Conservation (phyloP, 371 early-diverging fungal species). For the Syncephalastrum racemosum region DNA sequence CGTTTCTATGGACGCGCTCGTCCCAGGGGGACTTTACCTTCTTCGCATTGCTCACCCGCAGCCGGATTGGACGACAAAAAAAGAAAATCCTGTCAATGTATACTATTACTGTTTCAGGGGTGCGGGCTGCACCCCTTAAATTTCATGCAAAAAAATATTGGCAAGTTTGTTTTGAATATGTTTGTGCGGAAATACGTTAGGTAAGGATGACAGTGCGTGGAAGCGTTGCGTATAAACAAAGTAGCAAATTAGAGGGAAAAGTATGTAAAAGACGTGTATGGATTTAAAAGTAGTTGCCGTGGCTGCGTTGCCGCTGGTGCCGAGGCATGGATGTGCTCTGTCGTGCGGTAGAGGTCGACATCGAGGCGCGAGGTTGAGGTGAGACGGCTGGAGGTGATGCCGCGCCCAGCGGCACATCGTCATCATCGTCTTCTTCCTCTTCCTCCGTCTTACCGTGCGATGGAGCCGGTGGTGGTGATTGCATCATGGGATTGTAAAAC, state of each 20-base stretch:
- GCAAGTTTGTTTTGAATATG: too few species aligned
- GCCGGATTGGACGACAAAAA: too few species aligned
- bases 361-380: constrained; percentile 1
- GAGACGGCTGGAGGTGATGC: neutral
- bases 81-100: too few species aligned
- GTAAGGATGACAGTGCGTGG: neutral
- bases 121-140: too few species aligned
- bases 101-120: too few species aligned
- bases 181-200: too few species aligned
- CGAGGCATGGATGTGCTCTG: constrained; percentile 4
- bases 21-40: too few species aligned
- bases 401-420: constrained; percentile 20
- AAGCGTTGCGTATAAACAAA: neutral
- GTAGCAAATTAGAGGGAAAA: neutral
- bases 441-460: constrained; percentile 17
- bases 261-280: neutral
- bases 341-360: constrained; percentile 1
- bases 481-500: too few species aligned
- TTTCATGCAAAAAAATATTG: too few species aligned
- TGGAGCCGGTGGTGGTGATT: too few species aligned
- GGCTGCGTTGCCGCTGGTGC: constrained; percentile 7
- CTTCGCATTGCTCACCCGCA: too few species aligned
- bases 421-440: constrained; percentile 30
- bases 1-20: too few species aligned
- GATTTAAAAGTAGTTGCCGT: constrained; percentile 4